Evolutionary conservation across 257 asterid genomes (phyloP), one percentile per base, ranked within the genome.

Genomic region (Solanum piurae): DNA sequence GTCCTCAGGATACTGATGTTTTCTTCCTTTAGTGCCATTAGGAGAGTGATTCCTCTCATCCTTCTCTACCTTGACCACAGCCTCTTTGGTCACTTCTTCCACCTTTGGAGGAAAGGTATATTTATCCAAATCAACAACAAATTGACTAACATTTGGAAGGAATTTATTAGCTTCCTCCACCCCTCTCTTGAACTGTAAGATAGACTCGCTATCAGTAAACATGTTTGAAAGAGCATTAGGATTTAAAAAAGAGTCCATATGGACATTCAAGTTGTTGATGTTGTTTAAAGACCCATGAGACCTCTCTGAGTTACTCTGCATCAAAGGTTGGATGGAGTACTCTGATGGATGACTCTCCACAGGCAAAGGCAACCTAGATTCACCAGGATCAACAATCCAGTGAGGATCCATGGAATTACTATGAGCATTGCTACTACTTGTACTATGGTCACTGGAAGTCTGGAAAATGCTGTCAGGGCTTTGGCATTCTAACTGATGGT

Each of bases 91-190:
- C 46, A 84, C 86, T 83, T 91, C 93, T 31, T 91, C 95, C 27
- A 95, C 91, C 91, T 94, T 95, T 80, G 90, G 92, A 75, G 98
- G 98, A 80, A 97, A 89, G 11, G 90, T 88, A 84, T 95, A 94
- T 58, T 95, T 92, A 89, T 94, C 98, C 92, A 97, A 90, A 91
- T 97, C 98, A 60, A 97, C 91, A 85, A 92, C 87, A 92, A 97
- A 89, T 16, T 88, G 95, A 90, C 89, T 94, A 86, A 84, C 89
- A 52, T 91, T 77, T 3, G 98, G 98, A 83, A 97, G 95, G 86
- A 97, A 95, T 83, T 92, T 95, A 87, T 91, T 94, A 49, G 98
- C 99, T 92, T 95, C 99, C 91, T 95, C 99, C 98, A 94, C 88
- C 86, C 99, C 99, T 90, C 93, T 95, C 90, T 92, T 89, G 92